A percentile compares a stretch with the other conserved stretches of the same genome.
These are phyloP conservation scores for Komagataea norvegica DNA, from an alignment of 1,139 yeast genomes.

Conservation along the genomic window DNA sequence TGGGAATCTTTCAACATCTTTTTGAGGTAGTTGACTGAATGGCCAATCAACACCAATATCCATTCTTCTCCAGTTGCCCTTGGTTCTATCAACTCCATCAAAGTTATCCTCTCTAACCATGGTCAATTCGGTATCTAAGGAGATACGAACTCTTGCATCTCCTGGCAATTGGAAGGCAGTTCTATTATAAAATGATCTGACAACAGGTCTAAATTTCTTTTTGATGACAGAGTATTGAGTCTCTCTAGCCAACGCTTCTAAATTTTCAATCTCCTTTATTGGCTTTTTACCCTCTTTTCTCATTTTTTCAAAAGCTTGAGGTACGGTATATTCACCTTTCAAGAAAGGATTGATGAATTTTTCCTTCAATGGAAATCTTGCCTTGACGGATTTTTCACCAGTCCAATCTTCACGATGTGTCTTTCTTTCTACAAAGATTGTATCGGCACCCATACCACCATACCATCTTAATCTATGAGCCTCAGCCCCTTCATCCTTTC, in stretches of 20 bases:
- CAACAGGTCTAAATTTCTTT: constrained; percentile 84
- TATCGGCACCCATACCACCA: constrained; percentile 93
- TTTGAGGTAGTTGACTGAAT: constrained; percentile 74
- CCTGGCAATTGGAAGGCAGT: constrained; percentile 99
- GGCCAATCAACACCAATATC: constrained; percentile 98
- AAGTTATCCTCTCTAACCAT: constrained; percentile 97
- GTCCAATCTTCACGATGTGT: constrained; percentile 99
- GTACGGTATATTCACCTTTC: constrained; percentile 78
- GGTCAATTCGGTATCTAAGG: constrained; percentile 89
- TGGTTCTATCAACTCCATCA: constrained; percentile 86
- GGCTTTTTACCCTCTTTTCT: constrained; percentile 90
- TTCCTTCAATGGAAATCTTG: constrained; percentile 89
- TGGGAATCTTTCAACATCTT: constrained; percentile 89
- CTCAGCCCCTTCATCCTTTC: constrained; percentile 98
- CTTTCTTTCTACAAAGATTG: constrained; percentile 91
- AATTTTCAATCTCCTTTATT: constrained; percentile 78
- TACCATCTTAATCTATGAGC: constrained; percentile 98
- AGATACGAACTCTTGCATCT: constrained; percentile 96
- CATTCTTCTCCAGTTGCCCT: constrained; percentile 95
- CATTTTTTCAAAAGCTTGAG: constrained; percentile 86
- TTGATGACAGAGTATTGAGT: constrained; percentile 85
- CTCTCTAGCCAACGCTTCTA: constrained; percentile 89
- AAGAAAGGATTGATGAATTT: constrained; percentile 81
- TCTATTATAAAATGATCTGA: constrained; percentile 93
- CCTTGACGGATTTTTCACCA: constrained; percentile 97